Base-by-base conservation (phyloP, 495 filamentous ascomycete species). In the Aspergillus kassunensis region DNA sequence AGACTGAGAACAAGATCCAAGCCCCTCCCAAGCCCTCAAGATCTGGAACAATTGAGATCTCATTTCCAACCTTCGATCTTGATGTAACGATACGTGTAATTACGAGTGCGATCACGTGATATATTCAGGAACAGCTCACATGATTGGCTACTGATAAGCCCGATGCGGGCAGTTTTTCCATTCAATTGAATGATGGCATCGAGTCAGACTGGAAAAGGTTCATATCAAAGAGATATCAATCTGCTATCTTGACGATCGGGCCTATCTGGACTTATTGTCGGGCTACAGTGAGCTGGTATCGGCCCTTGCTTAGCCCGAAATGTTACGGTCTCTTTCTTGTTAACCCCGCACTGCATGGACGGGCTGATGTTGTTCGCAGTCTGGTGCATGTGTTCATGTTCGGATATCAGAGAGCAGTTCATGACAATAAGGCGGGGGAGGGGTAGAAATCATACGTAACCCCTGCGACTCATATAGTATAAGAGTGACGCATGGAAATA, bases 121-220 rank as follows among this genome's bases (percentile, higher is more conserved):
- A 11, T 1, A 30, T 8, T 11, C 15, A 33, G n/a, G 18, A 19
- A 21, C 3, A 45, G 27, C 29, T 10, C 18, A 25, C 13, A 7
- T 24, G 30, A 46, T 46, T 46, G 44, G 44, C 30, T 46, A 35
- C 44, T 46, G 44, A 46, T 46, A 46, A 46, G 44, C 29, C 12
- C 18, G 30, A 45, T 43, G 41, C 13, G 7, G 21, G 1, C 12
- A 2, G 23, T 24, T 27, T 25, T 29, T 43, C 24, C 41, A 43
- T 29, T 19, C 24, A 16, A 16, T 16, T 37, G 34, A n/a, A 37
- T 16, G 12, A 37, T 16, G 16, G 34, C n/a, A 37, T 37, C 34
- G 34, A 37, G 34, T 37, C 34, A 37, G 34, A n/a, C 34, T 37
- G 2, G 5, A 18, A 34, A 27, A 27, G 4, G 9, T 27, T 9